Conservation (phyloP, 148 eudicot species). For the Dianthus caryophyllus region DNA sequence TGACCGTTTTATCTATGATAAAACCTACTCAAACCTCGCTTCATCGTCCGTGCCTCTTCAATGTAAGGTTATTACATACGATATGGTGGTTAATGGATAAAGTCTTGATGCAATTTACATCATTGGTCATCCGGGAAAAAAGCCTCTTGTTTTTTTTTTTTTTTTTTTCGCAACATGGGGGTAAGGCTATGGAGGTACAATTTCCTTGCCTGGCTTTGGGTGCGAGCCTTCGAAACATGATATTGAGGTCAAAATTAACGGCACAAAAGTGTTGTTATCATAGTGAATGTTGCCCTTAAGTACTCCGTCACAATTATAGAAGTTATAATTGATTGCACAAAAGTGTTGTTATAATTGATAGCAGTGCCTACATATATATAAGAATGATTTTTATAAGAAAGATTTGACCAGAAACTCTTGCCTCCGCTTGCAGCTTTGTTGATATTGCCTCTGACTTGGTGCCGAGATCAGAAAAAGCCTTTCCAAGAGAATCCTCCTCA, state of each 20-base stretch:
- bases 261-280: too few relatives aligned
- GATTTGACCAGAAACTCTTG: constrained; percentile 2
- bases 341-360: neutral
- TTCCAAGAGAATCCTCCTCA: constrained; percentile 81
- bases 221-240: too few relatives aligned
- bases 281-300: neutral
- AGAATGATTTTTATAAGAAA: neutral
- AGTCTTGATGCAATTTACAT: too few relatives aligned
- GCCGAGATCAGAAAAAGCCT: constrained; percentile 83
- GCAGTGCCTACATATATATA: neutral
- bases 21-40: too few relatives aligned
- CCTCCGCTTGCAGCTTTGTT: constrained; percentile 39
- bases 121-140: neutral
- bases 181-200: neutral
- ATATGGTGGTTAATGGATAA: neutral
- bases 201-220: too few relatives aligned
- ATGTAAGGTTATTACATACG: too few relatives aligned
- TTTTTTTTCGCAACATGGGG: too few relatives aligned
- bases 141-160: neutral
- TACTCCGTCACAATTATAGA: neutral
- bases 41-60: too few relatives aligned
- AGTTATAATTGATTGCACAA: neutral
- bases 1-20: too few relatives aligned
- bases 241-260: too few relatives aligned
- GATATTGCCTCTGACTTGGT: constrained; percentile 62